Conservation (phyloP, 495 filamentous ascomycete species). For the Penicillium egyptiacum region DNA sequence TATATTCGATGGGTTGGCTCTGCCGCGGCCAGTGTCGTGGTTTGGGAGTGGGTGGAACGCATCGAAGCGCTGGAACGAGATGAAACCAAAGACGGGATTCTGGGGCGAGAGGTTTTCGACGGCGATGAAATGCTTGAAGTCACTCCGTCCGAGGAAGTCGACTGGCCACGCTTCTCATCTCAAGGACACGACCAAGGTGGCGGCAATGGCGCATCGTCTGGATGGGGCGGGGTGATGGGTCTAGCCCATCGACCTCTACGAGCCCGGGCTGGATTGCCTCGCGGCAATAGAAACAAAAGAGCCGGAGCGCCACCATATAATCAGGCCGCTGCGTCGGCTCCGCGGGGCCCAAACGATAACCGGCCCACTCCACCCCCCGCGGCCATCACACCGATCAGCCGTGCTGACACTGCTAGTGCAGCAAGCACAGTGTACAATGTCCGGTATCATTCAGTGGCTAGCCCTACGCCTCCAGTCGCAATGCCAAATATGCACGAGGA, state of each 20-base stretch:
- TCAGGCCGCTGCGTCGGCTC: slow-evolving; percentile 17
- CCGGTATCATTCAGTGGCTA: slow-evolving; percentile 73
- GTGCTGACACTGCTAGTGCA: slow-evolving; percentile 73
- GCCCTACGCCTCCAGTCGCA: slow-evolving; percentile 57
- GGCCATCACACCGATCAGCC: slow-evolving; percentile 69
- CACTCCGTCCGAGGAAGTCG: slow-evolving; percentile 59
- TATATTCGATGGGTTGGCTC: slow-evolving; percentile 98
- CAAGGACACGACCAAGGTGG: slow-evolving; percentile 40
- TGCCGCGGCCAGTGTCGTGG: slow-evolving; percentile 91
- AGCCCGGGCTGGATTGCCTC: slow-evolving; percentile 33
- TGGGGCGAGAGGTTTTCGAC: slow-evolving; percentile 93
- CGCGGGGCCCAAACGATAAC: slow-evolving; percentile 29
- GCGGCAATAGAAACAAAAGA: slow-evolving; percentile 28
- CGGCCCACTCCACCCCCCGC: slow-evolving; percentile 63
- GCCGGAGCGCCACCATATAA: slow-evolving; percentile 17
- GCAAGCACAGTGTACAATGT: slow-evolving; percentile 85
- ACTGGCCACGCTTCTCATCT: slow-evolving; percentile 47
- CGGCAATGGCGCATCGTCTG: slow-evolving; percentile 41
- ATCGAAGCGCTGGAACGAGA: slow-evolving; percentile 95
- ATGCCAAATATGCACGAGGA: slow-evolving; percentile 44
- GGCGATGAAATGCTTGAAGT: slow-evolving; percentile 93
- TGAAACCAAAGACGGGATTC: slow-evolving; percentile 91
- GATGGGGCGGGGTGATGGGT: slow-evolving; percentile 47
- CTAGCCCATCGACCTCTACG: slow-evolving; percentile 41
- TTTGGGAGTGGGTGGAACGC: slow-evolving; percentile 99